Evolutionary conservation across 169 alveolate species (phyloP), one percentile per base, ranked within the genome.

Genomic region (Plasmodium ovale): DNA sequence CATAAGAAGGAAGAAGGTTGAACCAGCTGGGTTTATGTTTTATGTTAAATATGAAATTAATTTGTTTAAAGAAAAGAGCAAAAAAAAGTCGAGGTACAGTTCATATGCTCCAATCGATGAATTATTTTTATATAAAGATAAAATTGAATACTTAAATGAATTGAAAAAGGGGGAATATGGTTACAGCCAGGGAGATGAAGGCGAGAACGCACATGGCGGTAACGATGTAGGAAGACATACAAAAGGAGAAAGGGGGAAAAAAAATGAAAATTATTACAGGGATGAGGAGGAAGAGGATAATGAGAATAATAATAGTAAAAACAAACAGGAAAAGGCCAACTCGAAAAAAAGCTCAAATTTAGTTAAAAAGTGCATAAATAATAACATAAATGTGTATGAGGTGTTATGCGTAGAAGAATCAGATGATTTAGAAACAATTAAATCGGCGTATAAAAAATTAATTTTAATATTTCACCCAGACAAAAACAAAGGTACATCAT

Each of bases 381-480:
- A 94, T 62, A 91, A 94, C 64, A 77, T 89, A 72, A 68, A 92
- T 42, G 94, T 94, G 1, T 94, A 94, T 87, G 93, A 92, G 29
- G 72, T 94, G 42, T 87, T 94, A 39, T 65, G 92, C 56, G 94
- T 93, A 21, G 79, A 90, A 25, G 95, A 92, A 64, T 87, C 95
- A 2, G 96, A 94, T 72, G 94, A 73, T 69, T 54, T 87, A 21
- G 74, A 87, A 64, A 72, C 88, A 21, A 92, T 94, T 3, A 92
- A 92, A 87, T 87, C 93, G 2, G 77, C 82, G 47, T 94, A 94
- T 88, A 89, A 91, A 74, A 84, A 92, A 47, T 85, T 94, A 25
- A 94, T 92, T 21, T 79, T 94, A 67, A 58, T 94, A 47, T 84
- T 94, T 82, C 96, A 94, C 58, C 96, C 96, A 0, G 96, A 94